Evolutionary conservation across 176 grass and related monocot species (phyloP), one percentile per base, ranked within the genome.

Genomic region (Bonia amplexicaulis): DNA sequence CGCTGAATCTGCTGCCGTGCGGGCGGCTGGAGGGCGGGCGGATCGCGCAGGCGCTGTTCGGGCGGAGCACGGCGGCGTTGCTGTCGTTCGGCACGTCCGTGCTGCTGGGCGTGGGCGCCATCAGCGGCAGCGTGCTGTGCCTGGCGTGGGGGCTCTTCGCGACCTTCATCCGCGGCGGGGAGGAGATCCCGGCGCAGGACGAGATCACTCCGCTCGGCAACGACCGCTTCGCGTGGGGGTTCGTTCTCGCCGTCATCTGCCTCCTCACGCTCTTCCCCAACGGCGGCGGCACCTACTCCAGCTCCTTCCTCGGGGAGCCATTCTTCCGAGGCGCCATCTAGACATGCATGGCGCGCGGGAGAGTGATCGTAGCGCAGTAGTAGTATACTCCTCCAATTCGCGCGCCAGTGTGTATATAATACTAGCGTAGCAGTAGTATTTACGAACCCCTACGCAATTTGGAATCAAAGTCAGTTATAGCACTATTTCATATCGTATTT

Each of bases 231-330:
- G 89, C 88, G 0, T 98, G 91, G 96, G 96, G 93, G 3, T 49
- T 92, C 52, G 73, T 95, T 72, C 87, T 98, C 91, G 89, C 89
- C 51, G 42, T 95, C 46, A 27, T 77, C 37, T 98, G 93, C 84
- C 89, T 98, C 78, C 93, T 92, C 69, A 95, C 96, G 77, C 89
- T 98, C 66, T 88, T 98, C 55, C 96, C 96, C 71, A 98, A 98
- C 45, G 93, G 96, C 53, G 96, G 96, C 6, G 96, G 96, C 57
- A 98, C 96, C 7, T 95, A 88, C 91, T 98, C 96, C 7, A 85
- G 74, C 48, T 88, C 85, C 44, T 92, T 98, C 82, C 89, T 98
- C 52, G 44, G 78, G 49, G 84, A 82, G 40, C 96, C 96, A 0
- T 98, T 92, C 87, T 98, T 95, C 76, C 80, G 96, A 9, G 85